Base-by-base conservation (phyloP, 371 early-diverging fungal genomes). In the Mucor racemosus region DNA sequence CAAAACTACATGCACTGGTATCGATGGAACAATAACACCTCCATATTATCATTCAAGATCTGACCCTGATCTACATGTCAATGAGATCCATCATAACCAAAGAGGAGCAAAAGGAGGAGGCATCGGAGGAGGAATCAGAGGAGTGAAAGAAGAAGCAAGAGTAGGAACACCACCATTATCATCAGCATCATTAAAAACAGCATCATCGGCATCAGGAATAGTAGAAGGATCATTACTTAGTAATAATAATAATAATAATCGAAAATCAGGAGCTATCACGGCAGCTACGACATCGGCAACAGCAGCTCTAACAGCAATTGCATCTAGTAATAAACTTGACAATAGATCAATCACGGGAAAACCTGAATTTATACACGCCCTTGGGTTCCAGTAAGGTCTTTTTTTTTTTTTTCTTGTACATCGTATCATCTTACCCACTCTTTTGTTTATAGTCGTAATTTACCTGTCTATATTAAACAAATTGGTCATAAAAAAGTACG, bases 401-500 rank as follows among this genome's bases (percentile, higher is more conserved):
- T 36, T 36, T 36, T 9, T 36, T 38, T 5, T 38, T 38, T 38
- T 38, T 38, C n/a, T n/a, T 44, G 6, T 9, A 2, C 26, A 26
- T 50, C 50, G 1, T 10, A 21, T 9, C 21, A 4, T 34, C 1
- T 21, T 48, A 48, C 26, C 14, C 4, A 54, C 33, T 11, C 8
- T 46, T 21, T n/a, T 17, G 19, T 8, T 35, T 36, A 62, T 38
- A 83, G 85, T 67, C 79, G 80, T 7, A 85, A 81, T 50, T 72
- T 85, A 60, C 82, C 78, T 0, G 85, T 85, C 13, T 76, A 68
- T 42, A 81, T 85, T 31, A 62, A 67, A 33, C 68, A 67, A 35
- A 67, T 67, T 34, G 68, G 68, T 8, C 56, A 9, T 31, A 78
- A 74, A 55, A 72, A 74, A 68, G 67, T 80, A 44, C 72, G 76